These are phyloP conservation scores for Maudiozyma serrabonitensis DNA, from an alignment of 805 yeast genomes.

Conservation along the genomic window DNA sequence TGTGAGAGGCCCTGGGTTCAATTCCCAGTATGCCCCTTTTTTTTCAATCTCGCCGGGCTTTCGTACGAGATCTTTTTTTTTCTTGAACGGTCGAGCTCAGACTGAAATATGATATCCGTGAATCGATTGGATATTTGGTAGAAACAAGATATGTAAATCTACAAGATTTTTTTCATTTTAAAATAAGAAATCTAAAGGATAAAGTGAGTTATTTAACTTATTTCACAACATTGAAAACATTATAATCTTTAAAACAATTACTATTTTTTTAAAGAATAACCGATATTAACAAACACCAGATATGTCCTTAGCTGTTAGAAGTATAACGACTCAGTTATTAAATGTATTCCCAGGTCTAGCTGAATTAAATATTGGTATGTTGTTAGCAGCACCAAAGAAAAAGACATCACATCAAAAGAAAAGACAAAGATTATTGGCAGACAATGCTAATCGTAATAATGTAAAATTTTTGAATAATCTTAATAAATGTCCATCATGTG, in stretches of 20 bases:
- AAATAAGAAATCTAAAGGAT: no score
- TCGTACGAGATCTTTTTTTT: neutral
- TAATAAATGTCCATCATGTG: constrained; percentile 92
- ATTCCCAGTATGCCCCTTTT: constrained; percentile 33
- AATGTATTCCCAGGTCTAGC: neutral
- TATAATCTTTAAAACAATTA: no score
- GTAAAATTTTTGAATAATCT: constrained; percentile 64
- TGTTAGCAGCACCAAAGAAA: constrained; percentile 89
- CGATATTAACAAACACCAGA: no score
- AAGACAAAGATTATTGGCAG: constrained; percentile 74
- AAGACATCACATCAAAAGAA: constrained; percentile 80
- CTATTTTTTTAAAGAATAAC: no score
- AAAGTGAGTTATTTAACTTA: no score
- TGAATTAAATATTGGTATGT: constrained; percentile 38
- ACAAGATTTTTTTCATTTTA: no score
- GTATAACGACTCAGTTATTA: neutral
- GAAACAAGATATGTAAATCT: no score
- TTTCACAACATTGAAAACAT: no score
- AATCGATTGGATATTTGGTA: no score
- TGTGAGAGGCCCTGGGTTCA: constrained; percentile 59
- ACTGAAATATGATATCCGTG: no score
- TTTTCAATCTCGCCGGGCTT: neutral
- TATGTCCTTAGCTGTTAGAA: constrained; percentile 1
- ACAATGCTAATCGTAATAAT: constrained; percentile 47
- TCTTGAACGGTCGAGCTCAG: neutral